Percentiles rank a stretch among this genome's conserved stretches.
Evolutionary conservation across 1,284 basidiomycete genomes (phyloP).

Genomic region (Tilletia walkeri): DNA sequence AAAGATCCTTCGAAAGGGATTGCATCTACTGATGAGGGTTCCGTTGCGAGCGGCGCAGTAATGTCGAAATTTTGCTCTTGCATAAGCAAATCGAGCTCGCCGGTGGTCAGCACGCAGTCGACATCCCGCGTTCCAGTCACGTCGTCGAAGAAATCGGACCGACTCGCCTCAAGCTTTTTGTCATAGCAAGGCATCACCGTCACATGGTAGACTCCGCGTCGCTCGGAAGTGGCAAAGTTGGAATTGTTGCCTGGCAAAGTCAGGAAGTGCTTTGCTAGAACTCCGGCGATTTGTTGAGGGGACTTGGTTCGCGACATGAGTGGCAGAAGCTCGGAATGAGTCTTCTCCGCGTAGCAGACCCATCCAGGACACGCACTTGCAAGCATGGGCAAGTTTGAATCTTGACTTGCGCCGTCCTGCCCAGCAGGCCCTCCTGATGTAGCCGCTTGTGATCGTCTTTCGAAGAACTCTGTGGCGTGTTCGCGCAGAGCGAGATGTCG

Average conservation of each 20-base stretch:
- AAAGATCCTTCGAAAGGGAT: too few relatives aligned
- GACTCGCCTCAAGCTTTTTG: constrained; percentile 96
- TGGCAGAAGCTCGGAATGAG: constrained; percentile 83
- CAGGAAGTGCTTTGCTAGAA: constrained; percentile 85
- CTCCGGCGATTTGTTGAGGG: constrained; percentile 90
- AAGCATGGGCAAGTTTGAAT: constrained; percentile 73
- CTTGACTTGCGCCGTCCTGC: constrained; percentile 13
- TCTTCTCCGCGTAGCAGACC: constrained; percentile 99
- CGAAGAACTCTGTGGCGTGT: constrained; percentile 74
- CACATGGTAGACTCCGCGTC: constrained; percentile 70
- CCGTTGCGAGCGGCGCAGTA: constrained; percentile 62
- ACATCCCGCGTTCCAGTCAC: constrained; percentile 69
- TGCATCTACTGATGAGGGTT: constrained; percentile 43
- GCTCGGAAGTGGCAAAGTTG: neutral
- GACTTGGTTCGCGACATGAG: constrained; percentile 85
- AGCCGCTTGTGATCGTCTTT: constrained; percentile 28
- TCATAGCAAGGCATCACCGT: constrained; percentile 99
- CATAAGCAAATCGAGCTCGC: constrained; percentile 86
- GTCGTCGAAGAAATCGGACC: constrained; percentile 57
- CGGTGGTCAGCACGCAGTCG: constrained; percentile 96
- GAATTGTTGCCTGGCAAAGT: constrained; percentile 27
- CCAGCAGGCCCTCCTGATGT: neutral
- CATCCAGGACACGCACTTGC: constrained; percentile 96
- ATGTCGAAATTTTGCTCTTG: constrained; percentile 78
- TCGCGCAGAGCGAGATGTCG: constrained; percentile 81